These are phyloP conservation scores for Zizania latifolia DNA, from an alignment of 176 grass and related monocot species.

Conservation along the genomic window DNA sequence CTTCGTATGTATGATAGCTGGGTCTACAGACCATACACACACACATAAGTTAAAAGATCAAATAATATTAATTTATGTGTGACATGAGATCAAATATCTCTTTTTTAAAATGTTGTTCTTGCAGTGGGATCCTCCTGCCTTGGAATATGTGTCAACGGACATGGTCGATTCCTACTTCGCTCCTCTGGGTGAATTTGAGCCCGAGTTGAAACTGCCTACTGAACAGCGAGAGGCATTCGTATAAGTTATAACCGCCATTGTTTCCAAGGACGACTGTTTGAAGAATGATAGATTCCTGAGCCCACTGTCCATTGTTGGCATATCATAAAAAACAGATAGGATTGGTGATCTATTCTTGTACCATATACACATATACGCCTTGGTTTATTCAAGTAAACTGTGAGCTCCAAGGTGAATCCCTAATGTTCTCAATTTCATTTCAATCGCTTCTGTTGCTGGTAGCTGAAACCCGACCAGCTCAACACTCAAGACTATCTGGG, in stretches of 20 bases:
- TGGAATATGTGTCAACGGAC: constrained; percentile 70
- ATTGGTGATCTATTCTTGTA: background rate
- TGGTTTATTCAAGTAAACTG: background rate
- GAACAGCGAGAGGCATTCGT: constrained; percentile 69
- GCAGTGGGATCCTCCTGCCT: constrained; percentile 93
- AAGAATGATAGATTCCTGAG: background rate
- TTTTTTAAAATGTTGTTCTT: constrained; percentile 16
- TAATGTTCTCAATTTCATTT: background rate
- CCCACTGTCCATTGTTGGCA: background rate
- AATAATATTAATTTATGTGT: no score
- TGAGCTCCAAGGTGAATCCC: background rate
- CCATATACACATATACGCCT: background rate
- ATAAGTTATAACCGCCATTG: constrained; percentile 21
- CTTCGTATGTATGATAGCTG: no score
- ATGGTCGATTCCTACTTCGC: constrained; percentile 78
- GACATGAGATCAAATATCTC: no score
- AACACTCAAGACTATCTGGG: no score
- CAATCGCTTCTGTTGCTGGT: background rate
- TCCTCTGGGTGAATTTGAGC: constrained; percentile 66
- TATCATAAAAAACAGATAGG: background rate
- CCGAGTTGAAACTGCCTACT: constrained; percentile 81
- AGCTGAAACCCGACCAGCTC: no score
- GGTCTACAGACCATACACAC: no score
- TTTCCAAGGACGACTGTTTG: background rate
- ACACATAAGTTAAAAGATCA: no score